A percentile compares a stretch with the other conserved stretches of the same genome.
These are phyloP conservation scores for Aspergillus conjunctus DNA, from an alignment of 495 filamentous ascomycete species.

Conservation along the genomic window DNA sequence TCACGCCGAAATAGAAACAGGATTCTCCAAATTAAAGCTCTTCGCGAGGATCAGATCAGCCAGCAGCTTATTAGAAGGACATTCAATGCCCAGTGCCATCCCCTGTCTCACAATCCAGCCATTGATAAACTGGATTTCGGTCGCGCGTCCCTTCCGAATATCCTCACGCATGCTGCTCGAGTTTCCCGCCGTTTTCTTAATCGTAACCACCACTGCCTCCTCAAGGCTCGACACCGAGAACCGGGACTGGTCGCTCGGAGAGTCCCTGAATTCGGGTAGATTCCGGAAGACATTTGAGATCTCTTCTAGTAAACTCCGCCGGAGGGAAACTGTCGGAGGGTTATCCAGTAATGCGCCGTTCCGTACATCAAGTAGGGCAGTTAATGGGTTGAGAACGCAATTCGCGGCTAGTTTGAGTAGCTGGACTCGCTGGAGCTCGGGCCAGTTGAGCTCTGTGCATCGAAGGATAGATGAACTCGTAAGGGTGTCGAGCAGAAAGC, in stretches of 20 bases:
- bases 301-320: conserved; percentile 56
- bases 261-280: conserved; percentile 59
- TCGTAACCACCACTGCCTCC: conserved; percentile 52
- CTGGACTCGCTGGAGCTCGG: conserved; percentile 48
- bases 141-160: conserved; percentile 57
- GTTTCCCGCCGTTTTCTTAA: conserved; percentile 62
- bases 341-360: conserved; percentile 67
- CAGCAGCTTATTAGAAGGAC: conserved; percentile 58
- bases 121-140: conserved; percentile 77
- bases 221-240: conserved; percentile 53
- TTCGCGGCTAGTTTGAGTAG: conserved; percentile 75
- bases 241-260: conserved; percentile 47
- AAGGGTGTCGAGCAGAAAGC: conserved; percentile 34
- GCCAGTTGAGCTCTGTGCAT: conserved; percentile 32
- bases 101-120: conserved; percentile 68
- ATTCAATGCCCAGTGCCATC: conserved; percentile 58
- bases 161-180: conserved; percentile 78
- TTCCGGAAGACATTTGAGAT: conserved; percentile 52
- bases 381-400: conserved; percentile 73
- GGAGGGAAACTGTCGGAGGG: conserved; percentile 45
- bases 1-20: not conserved
- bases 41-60: conserved; percentile 57
- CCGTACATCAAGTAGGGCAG: conserved; percentile 62
- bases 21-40: conserved; percentile 11
- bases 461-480: conserved; percentile 32